A percentile compares a stretch with the other conserved stretches of the same genome.
These are phyloP conservation scores for Zalaria sp. DNA, from an alignment of 2,329 filamentous ascomycete species.

Conservation along the genomic window DNA sequence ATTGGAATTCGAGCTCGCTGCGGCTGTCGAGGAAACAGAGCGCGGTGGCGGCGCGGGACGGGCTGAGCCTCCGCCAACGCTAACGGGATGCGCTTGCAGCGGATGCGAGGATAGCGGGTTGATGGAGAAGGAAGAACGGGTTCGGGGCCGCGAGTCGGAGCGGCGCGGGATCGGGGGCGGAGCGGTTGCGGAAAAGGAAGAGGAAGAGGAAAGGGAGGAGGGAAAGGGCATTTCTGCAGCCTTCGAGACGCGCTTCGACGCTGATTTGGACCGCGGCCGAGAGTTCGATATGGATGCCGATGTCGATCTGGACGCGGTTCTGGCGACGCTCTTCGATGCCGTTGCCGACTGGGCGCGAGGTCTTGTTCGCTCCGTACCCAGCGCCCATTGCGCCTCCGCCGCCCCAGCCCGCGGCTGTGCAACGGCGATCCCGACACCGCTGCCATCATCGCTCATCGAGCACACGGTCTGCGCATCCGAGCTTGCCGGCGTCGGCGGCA, in stretches of 20 bases:
- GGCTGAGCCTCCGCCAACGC: too few relatives aligned
- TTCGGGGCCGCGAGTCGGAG: too few relatives aligned
- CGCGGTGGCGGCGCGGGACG: too few relatives aligned
- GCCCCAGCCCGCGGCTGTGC: not conserved
- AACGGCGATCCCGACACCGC: not conserved
- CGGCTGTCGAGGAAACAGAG: too few relatives aligned
- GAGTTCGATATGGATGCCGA: not conserved
- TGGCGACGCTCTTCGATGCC: not conserved
- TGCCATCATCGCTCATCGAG: slow-evolving; percentile 5
- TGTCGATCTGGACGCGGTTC: not conserved
- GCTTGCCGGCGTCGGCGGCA: slow-evolving; percentile 13
- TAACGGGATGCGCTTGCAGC: too few relatives aligned
- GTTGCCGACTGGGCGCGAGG: not conserved
- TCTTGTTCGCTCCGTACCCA: slow-evolving; percentile 1
- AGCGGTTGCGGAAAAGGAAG: too few relatives aligned
- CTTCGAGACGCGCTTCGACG: not conserved
- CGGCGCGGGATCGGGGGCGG: too few relatives aligned
- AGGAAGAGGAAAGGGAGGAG: too few relatives aligned
- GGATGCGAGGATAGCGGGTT: too few relatives aligned
- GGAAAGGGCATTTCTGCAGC: too few relatives aligned
- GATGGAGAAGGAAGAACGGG: too few relatives aligned
- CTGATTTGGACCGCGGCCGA: not conserved
- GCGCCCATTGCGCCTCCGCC: not conserved
- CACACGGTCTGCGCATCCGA: slow-evolving; percentile 5
- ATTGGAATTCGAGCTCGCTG: too few relatives aligned